Base-by-base conservation (phyloP, 2,329 filamentous ascomycete species). In the Trichoderma atrobrunneum region DNA sequence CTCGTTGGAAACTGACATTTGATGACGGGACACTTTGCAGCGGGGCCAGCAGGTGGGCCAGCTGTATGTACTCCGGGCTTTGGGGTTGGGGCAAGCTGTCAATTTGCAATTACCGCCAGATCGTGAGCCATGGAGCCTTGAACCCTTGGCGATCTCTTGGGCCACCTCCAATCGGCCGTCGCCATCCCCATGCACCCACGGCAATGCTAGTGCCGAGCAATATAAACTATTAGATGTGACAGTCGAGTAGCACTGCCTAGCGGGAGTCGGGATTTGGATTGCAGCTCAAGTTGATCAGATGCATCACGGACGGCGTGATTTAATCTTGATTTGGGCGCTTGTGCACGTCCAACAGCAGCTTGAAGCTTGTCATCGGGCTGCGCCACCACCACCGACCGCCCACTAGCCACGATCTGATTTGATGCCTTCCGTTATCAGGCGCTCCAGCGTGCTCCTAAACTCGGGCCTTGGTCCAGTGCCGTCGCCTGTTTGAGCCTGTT, bases 1-100 rank as follows among this genome's bases (percentile, higher is more conserved):
- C 39, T 43, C 39, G 39, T 10, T 43, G 30, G 30, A 32, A 32
- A 30, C 30, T n/a, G 51, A n/a, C n/a, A n/a, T n/a, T n/a, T n/a
- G n/a, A n/a, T n/a, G n/a, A n/a, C n/a, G n/a, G n/a, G 67, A 59
- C 56, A 59, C 39, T 43, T 62, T n/a, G 39, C 67, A 61, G 67
- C 67, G 67, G 67, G 67, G 67, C 67, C 21, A 61, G 56, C 66
- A 16, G n/a, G 67, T 70, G 67, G 67, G 67, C 67, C 67, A 67
- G 64, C 64, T 67, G 67, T 54, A 61, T 32, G 56, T 43, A 21
- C 43, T 32, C 48, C 28, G 51, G 48, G 12, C 63, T n/a, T 64
- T 51, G 61, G 36, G 28, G 61, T 51, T 51, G 61, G 36, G 28
- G 61, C 61, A 51, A 61, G 67, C 57, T 62, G 67, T 70, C 67